Percentiles rank a stretch among this genome's conserved stretches.
Conservation (phyloP, 2,329 filamentous ascomycete species). For the Aspergillus intermedius region DNA sequence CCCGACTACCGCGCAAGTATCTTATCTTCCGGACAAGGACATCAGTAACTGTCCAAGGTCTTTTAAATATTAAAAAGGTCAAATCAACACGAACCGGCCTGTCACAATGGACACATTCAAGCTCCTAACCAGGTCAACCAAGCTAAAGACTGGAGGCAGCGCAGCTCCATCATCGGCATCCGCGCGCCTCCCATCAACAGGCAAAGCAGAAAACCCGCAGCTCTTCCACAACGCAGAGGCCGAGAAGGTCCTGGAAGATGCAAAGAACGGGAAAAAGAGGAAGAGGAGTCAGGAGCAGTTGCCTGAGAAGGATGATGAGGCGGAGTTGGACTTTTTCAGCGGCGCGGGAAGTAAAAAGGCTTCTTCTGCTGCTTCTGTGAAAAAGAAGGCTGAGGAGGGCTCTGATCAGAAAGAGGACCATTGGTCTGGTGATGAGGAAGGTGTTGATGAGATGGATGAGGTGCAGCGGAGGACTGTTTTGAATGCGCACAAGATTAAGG, state of each 20-base stretch:
- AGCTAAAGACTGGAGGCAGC: constrained; percentile 29
- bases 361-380: constrained; percentile 14
- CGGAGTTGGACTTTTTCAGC: constrained; percentile 33
- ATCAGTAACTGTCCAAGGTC: neutral
- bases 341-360: constrained; percentile 14
- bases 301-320: constrained; percentile 16
- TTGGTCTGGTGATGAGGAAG: constrained; percentile 18
- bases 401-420: constrained; percentile 17
- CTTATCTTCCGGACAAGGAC: neutral
- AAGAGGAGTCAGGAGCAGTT: constrained; percentile 25
- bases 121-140: constrained; percentile 40
- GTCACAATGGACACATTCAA: constrained; percentile 40
- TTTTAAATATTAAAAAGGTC: neutral
- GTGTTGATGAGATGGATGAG: constrained; percentile 47
- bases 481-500: constrained; percentile 75
- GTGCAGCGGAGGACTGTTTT: constrained; percentile 69
- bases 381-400: constrained; percentile 10
- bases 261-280: constrained; percentile 27
- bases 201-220: constrained; percentile 34
- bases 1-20: constrained; percentile 1
- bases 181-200: constrained; percentile 33
- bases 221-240: constrained; percentile 28
- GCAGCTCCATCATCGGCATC: constrained; percentile 19
- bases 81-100: constrained; percentile 1
- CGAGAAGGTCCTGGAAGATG: constrained; percentile 22